phyloP scores from a whole-genome alignment of 768 basidiomycete species.

The Collybiopsis confluens region DNA sequence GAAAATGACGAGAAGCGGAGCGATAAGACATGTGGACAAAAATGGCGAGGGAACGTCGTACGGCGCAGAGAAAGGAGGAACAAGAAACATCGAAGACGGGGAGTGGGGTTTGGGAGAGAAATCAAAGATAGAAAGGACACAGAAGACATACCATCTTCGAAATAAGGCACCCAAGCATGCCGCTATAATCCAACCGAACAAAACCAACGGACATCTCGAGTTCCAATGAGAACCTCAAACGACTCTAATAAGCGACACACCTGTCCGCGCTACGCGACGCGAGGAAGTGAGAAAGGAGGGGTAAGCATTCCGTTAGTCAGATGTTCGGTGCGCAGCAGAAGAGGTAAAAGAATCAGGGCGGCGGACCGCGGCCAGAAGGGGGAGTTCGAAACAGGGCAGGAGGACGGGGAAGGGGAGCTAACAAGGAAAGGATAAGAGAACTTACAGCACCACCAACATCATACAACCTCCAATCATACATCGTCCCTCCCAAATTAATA shows the following conservation, averaged over 20 bases:
- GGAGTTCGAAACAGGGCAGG: conserved; percentile 1
- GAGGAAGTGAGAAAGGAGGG: neutral
- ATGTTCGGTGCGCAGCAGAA: conserved; percentile 10
- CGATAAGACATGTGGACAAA: too few species aligned
- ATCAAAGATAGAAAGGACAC: conserved; percentile 10
- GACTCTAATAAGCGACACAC: conserved; percentile 27
- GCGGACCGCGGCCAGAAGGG: too few species aligned
- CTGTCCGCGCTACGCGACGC: conserved; percentile 50
- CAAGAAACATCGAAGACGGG: too few species aligned
- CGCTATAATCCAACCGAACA: conserved; percentile 36
- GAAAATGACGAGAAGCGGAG: too few species aligned
- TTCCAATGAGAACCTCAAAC: neutral
- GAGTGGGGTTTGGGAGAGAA: too few species aligned
- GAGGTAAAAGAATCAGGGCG: neutral
- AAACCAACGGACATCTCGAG: conserved; percentile 12
- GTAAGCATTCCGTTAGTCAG: neutral
- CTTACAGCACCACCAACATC: conserved; percentile 82
- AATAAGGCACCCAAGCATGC: conserved; percentile 80
- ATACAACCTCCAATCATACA: conserved; percentile 75
- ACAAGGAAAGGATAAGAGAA: conserved; percentile 14
- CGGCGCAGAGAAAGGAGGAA: too few species aligned
- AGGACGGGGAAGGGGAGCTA: conserved; percentile 5
- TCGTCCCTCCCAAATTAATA: conserved; percentile 55
- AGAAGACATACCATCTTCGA: conserved; percentile 66
- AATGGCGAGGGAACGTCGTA: too few species aligned